These are phyloP conservation scores for Rhodotorula sp. DNA, from an alignment of 1,284 basidiomycete species.

Conservation along the genomic window DNA sequence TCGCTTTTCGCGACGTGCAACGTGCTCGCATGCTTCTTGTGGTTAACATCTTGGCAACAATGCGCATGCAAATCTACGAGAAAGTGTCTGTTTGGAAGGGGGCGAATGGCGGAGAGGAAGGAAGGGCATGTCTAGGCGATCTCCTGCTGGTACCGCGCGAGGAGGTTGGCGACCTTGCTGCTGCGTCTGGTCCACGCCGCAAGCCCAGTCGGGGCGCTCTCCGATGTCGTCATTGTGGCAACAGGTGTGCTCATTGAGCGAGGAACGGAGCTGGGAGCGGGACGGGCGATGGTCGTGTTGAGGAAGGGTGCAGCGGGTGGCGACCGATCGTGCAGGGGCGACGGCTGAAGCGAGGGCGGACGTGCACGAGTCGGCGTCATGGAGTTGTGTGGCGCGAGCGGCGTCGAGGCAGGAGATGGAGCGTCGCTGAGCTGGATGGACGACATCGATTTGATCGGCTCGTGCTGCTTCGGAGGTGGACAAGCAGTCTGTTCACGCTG, in stretches of 20 bases:
- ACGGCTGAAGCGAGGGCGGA: neutral
- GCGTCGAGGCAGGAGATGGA: neutral
- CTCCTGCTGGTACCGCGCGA: conserved; percentile 23
- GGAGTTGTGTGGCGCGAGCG: neutral
- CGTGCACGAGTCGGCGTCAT: neutral
- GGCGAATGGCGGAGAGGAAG: neutral
- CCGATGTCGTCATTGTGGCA: neutral
- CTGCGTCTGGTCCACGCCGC: neutral
- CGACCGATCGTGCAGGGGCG: neutral
- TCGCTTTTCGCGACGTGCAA: neutral
- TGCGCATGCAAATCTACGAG: neutral
- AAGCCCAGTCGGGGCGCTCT: neutral
- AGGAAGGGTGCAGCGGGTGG: conserved; percentile 23
- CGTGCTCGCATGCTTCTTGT: neutral
- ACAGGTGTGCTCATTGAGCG: neutral
- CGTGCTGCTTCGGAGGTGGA: neutral
- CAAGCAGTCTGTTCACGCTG: conserved; percentile 3
- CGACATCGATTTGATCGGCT: conserved; percentile 5
- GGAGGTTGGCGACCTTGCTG: conserved; percentile 18
- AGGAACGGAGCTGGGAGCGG: neutral
- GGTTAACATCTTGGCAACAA: neutral
- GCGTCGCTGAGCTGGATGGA: neutral
- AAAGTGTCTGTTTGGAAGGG: neutral
- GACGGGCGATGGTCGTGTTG: conserved; percentile 25
- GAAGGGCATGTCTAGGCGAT: neutral